Percentiles rank a stretch among this genome's conserved stretches.
Conservation (phyloP, 73 alveolate species). For the Durusdinium trenchii region DNA sequence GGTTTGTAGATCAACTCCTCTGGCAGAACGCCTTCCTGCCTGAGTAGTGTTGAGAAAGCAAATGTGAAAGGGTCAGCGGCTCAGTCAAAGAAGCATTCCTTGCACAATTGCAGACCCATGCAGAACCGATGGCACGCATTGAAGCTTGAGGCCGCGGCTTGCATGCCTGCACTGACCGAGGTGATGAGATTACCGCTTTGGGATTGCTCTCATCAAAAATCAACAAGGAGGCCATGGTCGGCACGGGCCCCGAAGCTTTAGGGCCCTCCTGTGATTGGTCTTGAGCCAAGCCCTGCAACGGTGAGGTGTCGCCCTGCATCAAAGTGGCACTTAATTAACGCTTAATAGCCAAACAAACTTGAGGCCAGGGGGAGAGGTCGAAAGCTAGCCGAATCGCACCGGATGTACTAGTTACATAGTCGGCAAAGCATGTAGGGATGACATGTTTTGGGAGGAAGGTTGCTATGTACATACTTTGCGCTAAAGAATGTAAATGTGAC, state of each 20-base stretch:
- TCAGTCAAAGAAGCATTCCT: background rate
- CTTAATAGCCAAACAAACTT: too few species aligned
- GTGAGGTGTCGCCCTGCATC: too few species aligned
- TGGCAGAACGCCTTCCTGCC: constrained; percentile 89
- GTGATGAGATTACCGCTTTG: constrained; percentile 76
- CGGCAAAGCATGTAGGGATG: too few species aligned
- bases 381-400: too few species aligned
- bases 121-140: background rate
- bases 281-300: too few species aligned
- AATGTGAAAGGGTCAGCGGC: background rate
- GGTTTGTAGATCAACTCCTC: constrained; percentile 87
- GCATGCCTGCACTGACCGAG: constrained; percentile 85
- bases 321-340: too few species aligned
- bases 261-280: too few species aligned
- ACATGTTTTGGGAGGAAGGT: too few species aligned
- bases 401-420: too few species aligned
- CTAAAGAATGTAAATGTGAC: too few species aligned
- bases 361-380: too few species aligned
- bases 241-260: background rate
- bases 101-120: background rate
- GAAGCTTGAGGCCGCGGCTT: background rate
- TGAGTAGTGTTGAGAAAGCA: background rate
- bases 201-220: constrained; percentile 69
- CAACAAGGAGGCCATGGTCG: constrained; percentile 47
- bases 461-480: too few species aligned